Conservation (phyloP, 768 basidiomycete genomes). For the Xanthoconium stramineum region DNA sequence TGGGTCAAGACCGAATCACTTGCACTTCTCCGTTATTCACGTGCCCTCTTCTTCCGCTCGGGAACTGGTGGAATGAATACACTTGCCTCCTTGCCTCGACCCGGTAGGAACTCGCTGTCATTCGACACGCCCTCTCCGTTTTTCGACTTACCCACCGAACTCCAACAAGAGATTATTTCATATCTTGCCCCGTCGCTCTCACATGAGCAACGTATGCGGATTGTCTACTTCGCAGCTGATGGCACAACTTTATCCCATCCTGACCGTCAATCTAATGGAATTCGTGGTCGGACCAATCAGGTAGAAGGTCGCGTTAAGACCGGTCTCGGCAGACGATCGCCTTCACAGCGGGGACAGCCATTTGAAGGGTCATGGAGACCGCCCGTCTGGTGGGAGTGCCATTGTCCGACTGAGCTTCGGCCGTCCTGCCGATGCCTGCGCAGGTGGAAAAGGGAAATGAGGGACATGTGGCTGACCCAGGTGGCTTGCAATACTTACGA, state of each 20-base stretch:
- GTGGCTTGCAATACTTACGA: slow-evolving; percentile 49
- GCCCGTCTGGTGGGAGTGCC: slow-evolving; percentile 34
- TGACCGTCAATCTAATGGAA: slow-evolving; percentile 19
- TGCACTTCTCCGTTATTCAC: slow-evolving; percentile 46
- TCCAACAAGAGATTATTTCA: slow-evolving; percentile 55
- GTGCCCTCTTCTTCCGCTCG: slow-evolving; percentile 47
- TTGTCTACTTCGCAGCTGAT: slow-evolving; percentile 50
- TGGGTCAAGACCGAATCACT: slow-evolving; percentile 46
- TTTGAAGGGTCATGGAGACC: slow-evolving; percentile 35
- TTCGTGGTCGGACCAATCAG: slow-evolving; percentile 2
- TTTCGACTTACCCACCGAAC: slow-evolving; percentile 49
- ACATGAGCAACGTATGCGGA: slow-evolving; percentile 48
- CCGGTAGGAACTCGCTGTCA: slow-evolving; percentile 5
- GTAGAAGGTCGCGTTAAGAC: slow-evolving; percentile 3
- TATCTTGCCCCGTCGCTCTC: slow-evolving; percentile 58
- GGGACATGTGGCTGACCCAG: slow-evolving; percentile 43
- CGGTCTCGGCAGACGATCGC: slow-evolving; percentile 4
- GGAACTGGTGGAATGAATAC: slow-evolving; percentile 1
- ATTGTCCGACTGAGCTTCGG: slow-evolving; percentile 24
- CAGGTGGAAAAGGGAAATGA: slow-evolving; percentile 40
- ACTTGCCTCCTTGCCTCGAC: slow-evolving; percentile 3
- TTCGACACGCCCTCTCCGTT: slow-evolving; percentile 29
- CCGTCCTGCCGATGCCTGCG: slow-evolving; percentile 27
- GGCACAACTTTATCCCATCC: slow-evolving; percentile 42
- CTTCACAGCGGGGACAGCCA: slow-evolving; percentile 7